Evolutionary conservation across 1,284 basidiomycete species (phyloP), one percentile per base, ranked within the genome.

Genomic region (Athelia sp.): DNA sequence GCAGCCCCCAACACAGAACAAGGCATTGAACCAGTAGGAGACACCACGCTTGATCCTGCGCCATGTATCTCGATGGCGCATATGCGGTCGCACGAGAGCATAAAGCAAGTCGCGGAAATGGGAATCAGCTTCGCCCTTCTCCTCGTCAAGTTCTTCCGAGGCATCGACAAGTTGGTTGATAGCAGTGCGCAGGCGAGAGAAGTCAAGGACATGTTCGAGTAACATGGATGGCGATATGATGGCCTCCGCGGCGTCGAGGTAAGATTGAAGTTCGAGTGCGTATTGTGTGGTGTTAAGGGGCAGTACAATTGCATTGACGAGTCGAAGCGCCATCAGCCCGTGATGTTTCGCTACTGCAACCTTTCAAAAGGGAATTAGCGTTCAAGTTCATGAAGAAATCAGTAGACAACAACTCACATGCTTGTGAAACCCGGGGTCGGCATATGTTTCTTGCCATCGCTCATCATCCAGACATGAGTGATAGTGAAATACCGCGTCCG

Each of bases 251-350:
- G 58, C 72, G 50, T 76, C 62, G 13, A 82, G 65, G 53, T 82
- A 80, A 8, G 61, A 62, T 46, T 72, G 70, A 24, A 82, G 66
- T 51, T 78, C 72, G 35, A 70, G 60, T 1, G 78, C 64, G 52
- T 91, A 91, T 57, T 87, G 79, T 1, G 86, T 88, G 6, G 87
- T 84, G 63, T 93, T 90, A 57, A 93, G 66, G 0, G 89, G 90
- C 4, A 83, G 66, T 10, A 82, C 60, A 40, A 85, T 65, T 3
- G 76, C 66, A 52, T 84, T 79, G 0, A 81, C 75, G 3, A 90
- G 62, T 14, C 84, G 76, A 29, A 93, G 69, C 2, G 79, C 69
- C 54, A 79, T 70, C 13, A 88, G 63, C 21, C 86, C 86, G 9
- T 85, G 64, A 55, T 84, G 76, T 60, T 87, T 82, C n/a, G 88